Evolutionary conservation across 2,329 filamentous ascomycete species (phyloP), one percentile per base, ranked within the genome.

Genomic region (Albifimbria verrucaria): DNA sequence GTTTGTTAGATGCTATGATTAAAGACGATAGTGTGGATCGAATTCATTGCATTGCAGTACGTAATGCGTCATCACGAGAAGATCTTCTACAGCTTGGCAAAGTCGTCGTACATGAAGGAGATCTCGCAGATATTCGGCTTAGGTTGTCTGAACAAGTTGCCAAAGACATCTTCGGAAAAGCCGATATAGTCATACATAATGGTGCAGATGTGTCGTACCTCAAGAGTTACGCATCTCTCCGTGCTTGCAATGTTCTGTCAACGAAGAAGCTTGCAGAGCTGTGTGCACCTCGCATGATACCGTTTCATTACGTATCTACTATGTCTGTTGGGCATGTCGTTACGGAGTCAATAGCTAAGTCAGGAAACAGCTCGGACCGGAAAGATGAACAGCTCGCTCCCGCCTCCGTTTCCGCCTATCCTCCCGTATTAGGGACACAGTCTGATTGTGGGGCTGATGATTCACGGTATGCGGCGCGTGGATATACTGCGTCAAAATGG

Each of bases 181-280:
- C 46, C 4, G 25, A 48, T 22, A 17, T 20, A 10, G 15, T 48
- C 1, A 36, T 48, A 7, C 46, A 48, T 15, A 36, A 36, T 20
- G 46, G 46, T 32, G 46, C 46, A n/a, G 46, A 48, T 9, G 25
- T 48, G 10, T 48, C 46, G 3, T 26, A 36, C 21, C 24, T 48
- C 10, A 25, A 48, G 18, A 28, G 25, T 10, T 48, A 48, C 21
- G 6, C 10, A 12, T 32, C 25, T 7, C 46, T 48, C 2, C 24
- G 25, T 2, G 7, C 20, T 7, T 11, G 25, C 6, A 48, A 48
- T 18, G 9, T 28, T 26, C 6, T n/a, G 18, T 48, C 46, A 9
- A 48, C 46, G 4, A 32, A 28, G 24, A 26, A 48, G 24, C 46
- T 48, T 11, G 46, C 18, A 24, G 12, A 36, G 26, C 4, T 6